Conservation (phyloP, 441 rosid genomes). For the Gossypium schwendimanii region DNA sequence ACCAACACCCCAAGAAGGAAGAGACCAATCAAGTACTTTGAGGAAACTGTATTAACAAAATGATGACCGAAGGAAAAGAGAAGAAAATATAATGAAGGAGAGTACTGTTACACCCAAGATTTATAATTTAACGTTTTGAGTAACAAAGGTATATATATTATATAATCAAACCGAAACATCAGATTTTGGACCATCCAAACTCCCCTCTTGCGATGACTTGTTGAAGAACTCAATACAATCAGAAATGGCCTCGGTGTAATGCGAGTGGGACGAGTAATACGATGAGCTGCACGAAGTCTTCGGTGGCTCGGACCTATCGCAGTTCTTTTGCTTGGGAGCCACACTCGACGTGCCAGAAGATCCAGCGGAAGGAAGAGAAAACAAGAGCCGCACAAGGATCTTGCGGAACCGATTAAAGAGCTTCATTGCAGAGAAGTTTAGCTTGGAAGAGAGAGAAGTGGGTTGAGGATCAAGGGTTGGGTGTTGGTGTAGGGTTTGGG, state of each 20-base stretch:
- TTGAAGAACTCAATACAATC: constrained; percentile 93
- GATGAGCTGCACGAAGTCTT: constrained; percentile 85
- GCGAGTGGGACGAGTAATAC: constrained; percentile 73
- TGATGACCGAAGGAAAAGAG: neutral
- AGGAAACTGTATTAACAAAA: neutral
- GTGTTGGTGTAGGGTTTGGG: neutral
- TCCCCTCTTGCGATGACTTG: constrained; percentile 59
- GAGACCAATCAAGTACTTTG: neutral
- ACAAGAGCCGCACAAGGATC: constrained; percentile 49
- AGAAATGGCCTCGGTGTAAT: constrained; percentile 70
- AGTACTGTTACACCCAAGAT: neutral
- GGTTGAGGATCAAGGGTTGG: constrained; percentile 1
- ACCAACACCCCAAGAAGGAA: neutral
- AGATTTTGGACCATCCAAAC: constrained; percentile 33
- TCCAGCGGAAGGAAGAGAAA: constrained; percentile 40
- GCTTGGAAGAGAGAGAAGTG: neutral
- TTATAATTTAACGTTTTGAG: neutral
- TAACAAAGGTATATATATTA: neutral
- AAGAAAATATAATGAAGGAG: neutral
- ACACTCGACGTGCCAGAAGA: constrained; percentile 11
- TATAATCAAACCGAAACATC: constrained; percentile 32
- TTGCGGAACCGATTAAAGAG: constrained; percentile 57
- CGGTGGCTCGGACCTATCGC: constrained; percentile 63
- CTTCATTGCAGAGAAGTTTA: constrained; percentile 52
- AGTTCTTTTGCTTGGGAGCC: constrained; percentile 19